Percentiles rank a stretch among this genome's conserved stretches.
phyloP scores from a whole-genome alignment of 768 basidiomycete genomes.

The Lactarius deliciosus region DNA sequence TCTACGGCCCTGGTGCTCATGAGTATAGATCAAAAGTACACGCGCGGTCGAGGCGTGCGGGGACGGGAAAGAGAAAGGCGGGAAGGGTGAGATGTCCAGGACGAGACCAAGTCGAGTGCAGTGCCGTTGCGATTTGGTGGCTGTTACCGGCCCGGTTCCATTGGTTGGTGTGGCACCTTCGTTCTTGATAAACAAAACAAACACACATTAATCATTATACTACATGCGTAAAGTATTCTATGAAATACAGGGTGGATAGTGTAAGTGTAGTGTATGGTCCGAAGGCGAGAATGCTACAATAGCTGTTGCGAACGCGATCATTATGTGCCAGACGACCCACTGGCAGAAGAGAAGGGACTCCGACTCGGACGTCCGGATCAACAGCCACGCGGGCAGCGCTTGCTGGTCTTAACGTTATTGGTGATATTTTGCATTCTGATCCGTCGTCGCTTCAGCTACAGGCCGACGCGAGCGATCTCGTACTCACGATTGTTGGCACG shows the following conservation, averaged over 20 bases:
- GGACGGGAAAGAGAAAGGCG: not conserved
- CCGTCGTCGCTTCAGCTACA: not conserved
- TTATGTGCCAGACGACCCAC: not conserved
- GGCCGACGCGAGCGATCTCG: not conserved
- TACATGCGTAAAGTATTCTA: not conserved
- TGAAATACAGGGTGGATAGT: not conserved
- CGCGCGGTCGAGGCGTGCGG: not conserved
- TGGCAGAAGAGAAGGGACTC: not conserved
- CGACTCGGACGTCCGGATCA: not conserved
- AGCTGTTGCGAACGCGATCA: not conserved
- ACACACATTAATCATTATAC: not conserved
- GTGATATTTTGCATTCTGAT: slow-evolving; percentile 7
- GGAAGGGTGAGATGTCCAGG: not conserved
- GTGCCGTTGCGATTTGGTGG: not conserved
- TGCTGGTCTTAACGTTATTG: slow-evolving; percentile 16
- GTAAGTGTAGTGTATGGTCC: not conserved
- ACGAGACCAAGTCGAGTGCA: not conserved
- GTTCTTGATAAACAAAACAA: too few species aligned
- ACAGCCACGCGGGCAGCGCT: slow-evolving; percentile 22
- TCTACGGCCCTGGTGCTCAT: slow-evolving; percentile 20
- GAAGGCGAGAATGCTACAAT: not conserved
- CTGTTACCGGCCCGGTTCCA: not conserved
- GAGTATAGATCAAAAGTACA: not conserved
- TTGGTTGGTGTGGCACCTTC: not conserved
- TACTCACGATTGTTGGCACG: slow-evolving; percentile 22